These are phyloP conservation scores for Austroboletus novae-zelandiae DNA, from an alignment of 1,284 basidiomycete species.

Conservation along the genomic window DNA sequence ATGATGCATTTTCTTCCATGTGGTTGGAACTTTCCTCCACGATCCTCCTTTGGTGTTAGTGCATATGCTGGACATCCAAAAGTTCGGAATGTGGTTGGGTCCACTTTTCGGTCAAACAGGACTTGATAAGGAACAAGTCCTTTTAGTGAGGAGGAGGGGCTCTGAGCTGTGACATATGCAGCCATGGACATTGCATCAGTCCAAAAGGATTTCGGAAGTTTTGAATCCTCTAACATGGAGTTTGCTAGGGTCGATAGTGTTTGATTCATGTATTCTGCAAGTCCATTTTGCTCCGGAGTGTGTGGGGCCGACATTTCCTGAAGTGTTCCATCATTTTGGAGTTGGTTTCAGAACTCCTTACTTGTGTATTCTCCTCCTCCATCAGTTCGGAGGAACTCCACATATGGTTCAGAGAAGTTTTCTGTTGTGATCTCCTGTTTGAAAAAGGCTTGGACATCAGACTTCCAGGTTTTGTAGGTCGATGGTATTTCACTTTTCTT, in stretches of 20 bases:
- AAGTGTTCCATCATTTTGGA: background rate
- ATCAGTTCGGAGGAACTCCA: too few species aligned
- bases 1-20: background rate
- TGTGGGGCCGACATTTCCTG: background rate
- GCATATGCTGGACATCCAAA: background rate
- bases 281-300: background rate
- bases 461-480: too few species aligned
- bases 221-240: too few species aligned
- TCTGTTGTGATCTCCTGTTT: too few species aligned
- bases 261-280: constrained; percentile 14
- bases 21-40: background rate
- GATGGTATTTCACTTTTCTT: too few species aligned
- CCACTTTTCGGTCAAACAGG: background rate
- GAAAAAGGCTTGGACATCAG: too few species aligned
- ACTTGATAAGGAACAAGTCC: background rate
- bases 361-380: too few species aligned
- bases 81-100: background rate
- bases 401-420: too few species aligned
- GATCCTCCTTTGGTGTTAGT: background rate
- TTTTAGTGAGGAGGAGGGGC: background rate
- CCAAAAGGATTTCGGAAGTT: too few species aligned
- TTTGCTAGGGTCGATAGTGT: too few species aligned
- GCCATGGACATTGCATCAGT: constrained; percentile 5
- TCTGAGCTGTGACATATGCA: constrained; percentile 12
- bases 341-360: background rate